These are phyloP conservation scores for Boletus holoroseus DNA, from an alignment of 1,284 basidiomycete species.

Conservation along the genomic window DNA sequence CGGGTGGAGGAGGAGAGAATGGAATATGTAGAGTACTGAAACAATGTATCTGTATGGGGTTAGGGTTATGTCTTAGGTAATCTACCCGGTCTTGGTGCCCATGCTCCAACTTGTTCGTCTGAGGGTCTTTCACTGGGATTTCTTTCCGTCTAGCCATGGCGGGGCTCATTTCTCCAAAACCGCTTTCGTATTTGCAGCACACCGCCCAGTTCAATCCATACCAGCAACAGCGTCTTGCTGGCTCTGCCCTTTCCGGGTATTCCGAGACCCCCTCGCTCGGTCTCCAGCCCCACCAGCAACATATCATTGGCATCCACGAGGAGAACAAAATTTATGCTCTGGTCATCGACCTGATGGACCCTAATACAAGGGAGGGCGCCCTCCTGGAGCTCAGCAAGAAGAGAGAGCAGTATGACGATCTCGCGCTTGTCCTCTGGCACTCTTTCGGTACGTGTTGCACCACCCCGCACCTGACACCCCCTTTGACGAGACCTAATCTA, in stretches of 20 bases:
- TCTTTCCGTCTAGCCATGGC: slow-evolving; percentile 43
- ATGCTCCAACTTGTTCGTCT: slow-evolving; percentile 1
- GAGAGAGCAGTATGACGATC: slow-evolving; percentile 97
- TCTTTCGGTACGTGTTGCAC: slow-evolving; percentile 77
- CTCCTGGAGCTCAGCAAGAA: slow-evolving; percentile 97
- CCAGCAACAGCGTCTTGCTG: slow-evolving; percentile 35
- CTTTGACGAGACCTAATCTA: slow-evolving; percentile 1
- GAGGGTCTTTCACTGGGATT: slow-evolving; percentile 10
- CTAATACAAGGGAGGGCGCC: slow-evolving; percentile 77
- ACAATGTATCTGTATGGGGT: slow-evolving; percentile 15
- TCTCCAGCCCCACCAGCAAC: slow-evolving; percentile 48
- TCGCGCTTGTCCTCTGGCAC: slow-evolving; percentile 97
- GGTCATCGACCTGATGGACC: slow-evolving; percentile 79
- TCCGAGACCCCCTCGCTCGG: slow-evolving; percentile 48
- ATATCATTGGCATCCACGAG: slow-evolving; percentile 44
- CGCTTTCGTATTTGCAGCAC: slow-evolving; percentile 58
- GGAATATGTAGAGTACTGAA: neutral
- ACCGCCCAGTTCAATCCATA: slow-evolving; percentile 49
- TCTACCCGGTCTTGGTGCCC: neutral
- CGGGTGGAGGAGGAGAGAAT: slow-evolving; percentile 17
- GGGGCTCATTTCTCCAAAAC: slow-evolving; percentile 54
- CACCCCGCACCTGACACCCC: neutral
- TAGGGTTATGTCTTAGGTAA: slow-evolving; percentile 32
- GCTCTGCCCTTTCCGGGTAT: slow-evolving; percentile 36
- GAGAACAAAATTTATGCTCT: slow-evolving; percentile 79